Percentiles rank a stretch among this genome's conserved stretches.
Evolutionary conservation across 192 early-diverging fungal species (phyloP).

Genomic region (Geranomyces variabilis): DNA sequence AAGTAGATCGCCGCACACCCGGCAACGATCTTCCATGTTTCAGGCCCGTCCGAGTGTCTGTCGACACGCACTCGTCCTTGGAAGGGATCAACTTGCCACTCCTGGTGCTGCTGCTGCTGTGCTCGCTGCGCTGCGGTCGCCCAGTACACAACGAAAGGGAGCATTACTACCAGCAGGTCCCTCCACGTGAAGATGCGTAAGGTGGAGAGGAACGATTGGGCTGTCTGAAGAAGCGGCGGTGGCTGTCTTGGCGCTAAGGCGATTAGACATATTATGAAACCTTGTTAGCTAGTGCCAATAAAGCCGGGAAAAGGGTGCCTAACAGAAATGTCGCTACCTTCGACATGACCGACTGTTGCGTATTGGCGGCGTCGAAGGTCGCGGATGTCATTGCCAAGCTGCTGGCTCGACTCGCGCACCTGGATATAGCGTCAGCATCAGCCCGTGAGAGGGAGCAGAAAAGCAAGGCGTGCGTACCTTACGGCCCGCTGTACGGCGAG

Average conservation of each 20-base stretch:
- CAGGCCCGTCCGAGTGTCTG: conserved; percentile 1
- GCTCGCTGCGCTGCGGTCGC: conserved; percentile 1
- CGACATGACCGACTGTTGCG: background rate
- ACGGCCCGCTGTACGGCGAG: background rate
- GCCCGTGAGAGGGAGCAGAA: background rate
- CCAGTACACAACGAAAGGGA: conserved; percentile 5
- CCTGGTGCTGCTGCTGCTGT: conserved; percentile 3
- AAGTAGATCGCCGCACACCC: conserved; percentile 3
- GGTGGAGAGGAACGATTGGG: too few relatives aligned
- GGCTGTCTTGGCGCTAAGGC: background rate
- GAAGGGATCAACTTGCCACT: background rate
- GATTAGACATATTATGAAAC: background rate
- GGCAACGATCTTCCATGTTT: conserved; percentile 5
- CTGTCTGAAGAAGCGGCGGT: background rate
- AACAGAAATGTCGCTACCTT: background rate
- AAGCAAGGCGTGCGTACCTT: background rate
- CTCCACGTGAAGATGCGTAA: background rate
- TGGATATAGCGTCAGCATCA: background rate
- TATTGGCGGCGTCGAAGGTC: conserved; percentile 3
- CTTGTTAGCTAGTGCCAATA: background rate
- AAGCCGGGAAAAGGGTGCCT: too few relatives aligned
- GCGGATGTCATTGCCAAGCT: background rate
- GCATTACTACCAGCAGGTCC: background rate
- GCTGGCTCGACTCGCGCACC: background rate
- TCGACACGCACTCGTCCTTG: background rate